A percentile compares a stretch with the other conserved stretches of the same genome.
Conservation (phyloP, 305 asterid genomes). For the Solanum hybrid region DNA sequence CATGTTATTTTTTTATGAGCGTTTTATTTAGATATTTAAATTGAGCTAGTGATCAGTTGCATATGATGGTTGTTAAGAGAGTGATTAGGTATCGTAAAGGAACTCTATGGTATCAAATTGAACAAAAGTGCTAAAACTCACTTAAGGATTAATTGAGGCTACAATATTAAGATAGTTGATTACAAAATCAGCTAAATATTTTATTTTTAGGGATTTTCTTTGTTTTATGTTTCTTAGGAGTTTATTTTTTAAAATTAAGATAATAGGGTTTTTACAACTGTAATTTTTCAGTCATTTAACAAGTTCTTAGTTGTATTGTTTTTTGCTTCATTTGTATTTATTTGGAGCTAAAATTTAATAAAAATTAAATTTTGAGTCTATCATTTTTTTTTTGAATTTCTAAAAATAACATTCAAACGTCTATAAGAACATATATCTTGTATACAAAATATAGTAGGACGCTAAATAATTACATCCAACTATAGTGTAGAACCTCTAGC, state of each 20-base stretch:
- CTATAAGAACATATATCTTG: not conserved
- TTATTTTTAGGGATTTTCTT: not conserved
- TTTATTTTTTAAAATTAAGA: not conserved
- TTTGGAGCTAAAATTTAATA: not conserved
- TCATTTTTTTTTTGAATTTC: not conserved
- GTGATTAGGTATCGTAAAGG: not conserved
- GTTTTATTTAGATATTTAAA: too few relatives aligned
- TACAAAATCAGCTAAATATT: not conserved
- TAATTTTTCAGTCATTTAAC: not conserved
- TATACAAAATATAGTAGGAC: not conserved
- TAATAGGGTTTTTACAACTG: not conserved
- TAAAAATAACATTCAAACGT: not conserved
- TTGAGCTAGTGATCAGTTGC: rapidly evolving
- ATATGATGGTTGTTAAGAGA: not conserved
- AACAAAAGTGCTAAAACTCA: not conserved
- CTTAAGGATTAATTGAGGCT: not conserved
- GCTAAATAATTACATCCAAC: not conserved
- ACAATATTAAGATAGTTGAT: not conserved
- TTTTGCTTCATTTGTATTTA: not conserved
- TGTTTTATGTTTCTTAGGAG: not conserved
- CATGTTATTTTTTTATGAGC: not conserved
- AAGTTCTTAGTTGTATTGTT: not conserved
- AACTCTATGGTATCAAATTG: not conserved
- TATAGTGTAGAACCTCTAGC: not conserved
- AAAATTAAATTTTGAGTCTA: not conserved